Evolutionary conservation across 352 stramenopile genomes (phyloP).

Genomic region (Pythium insidiosum): DNA sequence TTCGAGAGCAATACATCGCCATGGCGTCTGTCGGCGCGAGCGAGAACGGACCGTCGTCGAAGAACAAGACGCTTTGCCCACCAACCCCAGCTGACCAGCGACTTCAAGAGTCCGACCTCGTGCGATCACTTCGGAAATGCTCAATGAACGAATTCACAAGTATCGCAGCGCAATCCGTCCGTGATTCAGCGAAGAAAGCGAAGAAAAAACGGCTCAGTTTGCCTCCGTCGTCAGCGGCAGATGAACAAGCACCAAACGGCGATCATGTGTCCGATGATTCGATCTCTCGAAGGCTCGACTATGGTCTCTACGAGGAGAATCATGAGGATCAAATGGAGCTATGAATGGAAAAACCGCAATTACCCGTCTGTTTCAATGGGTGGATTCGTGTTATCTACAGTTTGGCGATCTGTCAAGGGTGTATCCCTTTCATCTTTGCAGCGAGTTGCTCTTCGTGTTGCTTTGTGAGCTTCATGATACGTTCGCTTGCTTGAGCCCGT

Average conservation of each 20-base stretch:
- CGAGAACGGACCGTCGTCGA: slow-evolving; percentile 7
- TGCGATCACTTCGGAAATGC: slow-evolving; percentile 40
- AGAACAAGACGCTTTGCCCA: slow-evolving; percentile 22
- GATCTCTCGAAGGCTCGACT: neutral
- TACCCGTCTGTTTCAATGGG: too few species aligned
- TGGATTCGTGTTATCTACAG: too few species aligned
- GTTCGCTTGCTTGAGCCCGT: slow-evolving; percentile 60
- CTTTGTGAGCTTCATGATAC: slow-evolving; percentile 74
- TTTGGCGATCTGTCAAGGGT: too few species aligned
- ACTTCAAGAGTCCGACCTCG: slow-evolving; percentile 32
- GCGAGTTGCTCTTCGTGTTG: slow-evolving; percentile 52
- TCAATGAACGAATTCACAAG: slow-evolving; percentile 35
- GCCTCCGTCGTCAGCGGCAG: too few species aligned
- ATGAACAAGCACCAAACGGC: too few species aligned
- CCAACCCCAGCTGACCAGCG: slow-evolving; percentile 26
- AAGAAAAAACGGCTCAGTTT: too few species aligned
- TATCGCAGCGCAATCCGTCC: slow-evolving; percentile 20
- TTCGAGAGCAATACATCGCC: slow-evolving; percentile 25
- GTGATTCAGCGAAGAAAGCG: slow-evolving; percentile 20
- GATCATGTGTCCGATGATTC: too few species aligned
- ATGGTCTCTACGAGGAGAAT: neutral
- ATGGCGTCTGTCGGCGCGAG: slow-evolving; percentile 15
- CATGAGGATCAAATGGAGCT: neutral
- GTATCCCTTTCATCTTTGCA: slow-evolving; percentile 11
- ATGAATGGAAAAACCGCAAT: too few species aligned